Percentiles rank a stretch among this genome's conserved stretches.
phyloP scores from a whole-genome alignment of 2,329 filamentous ascomycete species.

The Exophiala oligosperma region DNA sequence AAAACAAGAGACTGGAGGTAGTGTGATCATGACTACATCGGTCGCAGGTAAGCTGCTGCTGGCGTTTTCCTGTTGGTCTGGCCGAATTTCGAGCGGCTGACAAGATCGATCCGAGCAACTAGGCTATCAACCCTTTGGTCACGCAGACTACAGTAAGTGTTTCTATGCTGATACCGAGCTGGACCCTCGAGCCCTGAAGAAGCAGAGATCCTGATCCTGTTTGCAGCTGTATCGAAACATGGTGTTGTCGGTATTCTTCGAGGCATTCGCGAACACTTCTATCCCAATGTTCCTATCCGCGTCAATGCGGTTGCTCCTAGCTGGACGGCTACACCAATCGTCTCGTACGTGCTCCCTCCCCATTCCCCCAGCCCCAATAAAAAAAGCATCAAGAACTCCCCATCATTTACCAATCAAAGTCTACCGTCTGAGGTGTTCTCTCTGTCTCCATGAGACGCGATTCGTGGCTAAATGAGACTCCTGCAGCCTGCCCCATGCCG shows the following conservation, averaged over 20 bases:
- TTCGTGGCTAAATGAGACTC: neutral
- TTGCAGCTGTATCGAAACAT: constrained; percentile 53
- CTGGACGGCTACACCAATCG: constrained; percentile 55
- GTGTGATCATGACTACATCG: constrained; percentile 52
- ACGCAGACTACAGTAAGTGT: constrained; percentile 1
- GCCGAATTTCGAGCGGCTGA: no score
- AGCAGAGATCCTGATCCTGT: neutral
- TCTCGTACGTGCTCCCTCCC: constrained; percentile 34
- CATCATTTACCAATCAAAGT: no score
- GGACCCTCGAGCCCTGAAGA: neutral
- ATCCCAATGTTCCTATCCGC: constrained; percentile 47
- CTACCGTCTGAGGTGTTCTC: neutral
- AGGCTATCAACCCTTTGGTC: neutral
- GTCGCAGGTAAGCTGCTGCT: no score
- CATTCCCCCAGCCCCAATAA: no score
- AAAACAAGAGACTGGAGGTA: constrained; percentile 47
- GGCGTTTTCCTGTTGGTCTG: no score
- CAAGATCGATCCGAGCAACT: no score
- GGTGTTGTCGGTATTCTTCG: constrained; percentile 56
- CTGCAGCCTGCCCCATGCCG: constrained; percentile 13
- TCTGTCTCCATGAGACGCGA: neutral
- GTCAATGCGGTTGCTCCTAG: constrained; percentile 58
- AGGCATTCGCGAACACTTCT: constrained; percentile 35
- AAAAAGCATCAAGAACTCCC: no score
- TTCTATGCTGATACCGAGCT: no score